These are phyloP conservation scores for Leccinum pellstonianum DNA, from an alignment of 768 basidiomycete genomes.

Conservation along the genomic window DNA sequence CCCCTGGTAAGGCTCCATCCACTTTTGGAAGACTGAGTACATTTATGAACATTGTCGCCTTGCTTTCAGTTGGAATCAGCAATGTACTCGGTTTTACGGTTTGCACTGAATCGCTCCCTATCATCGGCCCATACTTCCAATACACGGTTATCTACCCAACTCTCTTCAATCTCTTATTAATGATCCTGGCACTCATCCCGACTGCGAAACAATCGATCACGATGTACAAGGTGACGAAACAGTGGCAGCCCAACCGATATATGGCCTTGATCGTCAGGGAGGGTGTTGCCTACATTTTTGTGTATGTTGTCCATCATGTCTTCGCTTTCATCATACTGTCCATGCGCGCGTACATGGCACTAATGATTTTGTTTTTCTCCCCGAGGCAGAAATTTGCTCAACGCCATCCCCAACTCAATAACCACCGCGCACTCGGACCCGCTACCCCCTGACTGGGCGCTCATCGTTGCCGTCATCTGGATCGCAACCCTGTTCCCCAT, in stretches of 20 bases:
- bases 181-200: neutral
- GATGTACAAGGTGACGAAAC: neutral
- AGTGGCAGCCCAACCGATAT: neutral
- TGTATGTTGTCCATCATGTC: neutral
- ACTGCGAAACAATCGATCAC: neutral
- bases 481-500: neutral
- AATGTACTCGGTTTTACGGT: neutral
- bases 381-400: neutral
- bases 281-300: neutral
- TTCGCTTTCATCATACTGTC: neutral
- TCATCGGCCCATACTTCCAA: neutral
- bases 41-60: neutral
- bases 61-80: neutral
- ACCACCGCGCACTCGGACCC: neutral
- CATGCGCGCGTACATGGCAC: too few relatives aligned
- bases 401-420: neutral
- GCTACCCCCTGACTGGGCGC: neutral
- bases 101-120: neutral
- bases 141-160: neutral
- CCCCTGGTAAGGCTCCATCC: neutral
- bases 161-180: neutral
- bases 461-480: neutral
- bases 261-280: neutral
- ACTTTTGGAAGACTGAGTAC: neutral
- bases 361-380: neutral